These are phyloP conservation scores for Tetrapisispora namnaoensis DNA, from an alignment of 805 yeast genomes.

Conservation along the genomic window DNA sequence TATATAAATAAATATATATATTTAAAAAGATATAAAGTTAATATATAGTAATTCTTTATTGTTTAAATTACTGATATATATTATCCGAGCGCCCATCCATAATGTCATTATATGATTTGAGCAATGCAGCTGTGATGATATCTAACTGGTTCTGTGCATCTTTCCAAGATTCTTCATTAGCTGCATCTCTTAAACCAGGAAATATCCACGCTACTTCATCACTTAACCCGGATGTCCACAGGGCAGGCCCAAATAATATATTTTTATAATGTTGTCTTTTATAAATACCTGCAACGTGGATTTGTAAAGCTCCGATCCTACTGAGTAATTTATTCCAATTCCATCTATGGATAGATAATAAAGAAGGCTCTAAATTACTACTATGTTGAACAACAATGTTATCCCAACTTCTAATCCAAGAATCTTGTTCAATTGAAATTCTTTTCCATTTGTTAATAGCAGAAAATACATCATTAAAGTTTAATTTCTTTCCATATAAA, in stretches of 20 bases:
- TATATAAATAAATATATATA: no score
- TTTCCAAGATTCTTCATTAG: slow-evolving; percentile 39
- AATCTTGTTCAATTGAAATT: slow-evolving; percentile 39
- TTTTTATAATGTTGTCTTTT: slow-evolving; percentile 60
- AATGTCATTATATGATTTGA: slow-evolving; percentile 24
- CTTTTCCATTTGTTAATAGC: slow-evolving; percentile 33
- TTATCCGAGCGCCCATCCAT: slow-evolving; percentile 16
- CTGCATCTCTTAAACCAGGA: slow-evolving; percentile 67
- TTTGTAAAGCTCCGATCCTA: slow-evolving; percentile 43
- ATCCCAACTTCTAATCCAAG: slow-evolving; percentile 58
- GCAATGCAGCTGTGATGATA: slow-evolving; percentile 31
- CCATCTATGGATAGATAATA: slow-evolving; percentile 63
- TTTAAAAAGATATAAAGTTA: not conserved
- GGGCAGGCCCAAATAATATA: slow-evolving; percentile 58
- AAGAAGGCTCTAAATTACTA: slow-evolving; percentile 61
- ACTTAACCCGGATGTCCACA: slow-evolving; percentile 28
- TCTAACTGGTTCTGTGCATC: slow-evolving; percentile 47
- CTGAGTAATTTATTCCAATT: slow-evolving; percentile 67
- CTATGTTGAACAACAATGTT: slow-evolving; percentile 38
- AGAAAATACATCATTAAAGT: slow-evolving; percentile 22
- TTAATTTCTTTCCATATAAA: slow-evolving; percentile 17
- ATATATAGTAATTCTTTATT: not conserved
- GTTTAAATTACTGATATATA: not conserved
- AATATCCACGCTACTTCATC: slow-evolving; percentile 53
- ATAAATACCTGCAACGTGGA: slow-evolving; percentile 36